Percentiles rank a stretch among this genome's conserved stretches.
These are phyloP conservation scores for Sequoiadendron giganteum DNA, from an alignment of 75 land plant species.

Conservation along the genomic window DNA sequence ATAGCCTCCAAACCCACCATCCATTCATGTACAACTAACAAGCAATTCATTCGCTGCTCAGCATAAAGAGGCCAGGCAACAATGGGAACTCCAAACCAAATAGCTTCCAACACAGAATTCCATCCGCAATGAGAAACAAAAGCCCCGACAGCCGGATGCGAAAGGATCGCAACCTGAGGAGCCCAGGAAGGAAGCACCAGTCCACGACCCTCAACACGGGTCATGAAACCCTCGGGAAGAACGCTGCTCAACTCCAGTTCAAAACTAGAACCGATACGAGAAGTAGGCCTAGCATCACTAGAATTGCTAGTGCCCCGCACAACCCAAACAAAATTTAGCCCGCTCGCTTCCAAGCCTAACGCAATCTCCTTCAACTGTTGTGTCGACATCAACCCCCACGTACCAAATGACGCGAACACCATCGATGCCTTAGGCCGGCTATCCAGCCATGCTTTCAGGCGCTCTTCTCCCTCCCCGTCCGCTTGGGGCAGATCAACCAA, in stretches of 20 bases:
- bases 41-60: slow-evolving; percentile 22
- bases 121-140: slow-evolving; percentile 49
- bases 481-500: not conserved
- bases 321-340: not conserved
- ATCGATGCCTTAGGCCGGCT: not conserved
- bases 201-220: slow-evolving; percentile 2
- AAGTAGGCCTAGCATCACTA: not conserved
- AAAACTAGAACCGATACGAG: not conserved
- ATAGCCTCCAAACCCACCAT: slow-evolving; percentile 17
- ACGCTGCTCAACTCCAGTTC: slow-evolving; percentile 15
- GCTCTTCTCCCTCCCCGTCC: not conserved
- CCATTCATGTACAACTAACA: slow-evolving; percentile 21
- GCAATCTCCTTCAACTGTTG: slow-evolving; percentile 2
- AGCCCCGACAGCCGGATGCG: slow-evolving; percentile 22
- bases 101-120: slow-evolving; percentile 34
- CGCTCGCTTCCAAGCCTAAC: not conserved
- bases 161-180: slow-evolving; percentile 30
- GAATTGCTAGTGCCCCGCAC: slow-evolving; percentile 16
- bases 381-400: not conserved
- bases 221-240: slow-evolving; percentile 19
- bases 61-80: slow-evolving; percentile 25
- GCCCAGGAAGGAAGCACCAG: slow-evolving; percentile 22
- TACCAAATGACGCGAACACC: not conserved
- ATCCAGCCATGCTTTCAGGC: not conserved
- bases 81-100: slow-evolving; percentile 28